Evolutionary conservation across 768 basidiomycete species (phyloP).

Genomic region (Boletellus sp.): DNA sequence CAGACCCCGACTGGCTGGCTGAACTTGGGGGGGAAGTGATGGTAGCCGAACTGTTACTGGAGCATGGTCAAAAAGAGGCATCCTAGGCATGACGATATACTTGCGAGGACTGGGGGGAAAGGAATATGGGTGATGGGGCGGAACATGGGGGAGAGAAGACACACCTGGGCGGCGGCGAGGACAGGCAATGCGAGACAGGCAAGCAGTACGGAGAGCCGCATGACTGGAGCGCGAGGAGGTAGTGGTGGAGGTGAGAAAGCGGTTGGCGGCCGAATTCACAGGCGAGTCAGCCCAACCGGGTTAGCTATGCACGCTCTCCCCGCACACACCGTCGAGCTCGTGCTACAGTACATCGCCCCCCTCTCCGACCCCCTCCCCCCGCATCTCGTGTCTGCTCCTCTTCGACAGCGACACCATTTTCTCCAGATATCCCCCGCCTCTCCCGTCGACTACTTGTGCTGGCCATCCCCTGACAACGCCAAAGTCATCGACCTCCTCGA

Average conservation of each 20-base stretch:
- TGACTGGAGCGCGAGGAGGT: slow-evolving; percentile 6
- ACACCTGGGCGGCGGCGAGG: slow-evolving; percentile 33
- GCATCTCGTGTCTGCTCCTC: slow-evolving; percentile 55
- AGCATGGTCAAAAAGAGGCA: slow-evolving; percentile 39
- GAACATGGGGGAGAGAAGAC: neutral
- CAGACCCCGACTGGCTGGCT: slow-evolving; percentile 19
- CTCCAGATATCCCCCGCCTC: slow-evolving; percentile 50
- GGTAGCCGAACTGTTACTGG: slow-evolving; percentile 40
- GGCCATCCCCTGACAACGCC: slow-evolving; percentile 47
- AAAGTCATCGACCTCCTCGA: slow-evolving; percentile 45
- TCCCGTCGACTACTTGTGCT: slow-evolving; percentile 57
- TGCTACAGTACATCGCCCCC: slow-evolving; percentile 58
- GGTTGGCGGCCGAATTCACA: slow-evolving; percentile 8
- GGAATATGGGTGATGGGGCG: slow-evolving; percentile 1
- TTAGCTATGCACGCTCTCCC: slow-evolving; percentile 34
- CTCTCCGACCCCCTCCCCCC: slow-evolving; percentile 51
- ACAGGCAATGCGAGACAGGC: slow-evolving; percentile 28
- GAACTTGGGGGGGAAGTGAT: slow-evolving; percentile 46
- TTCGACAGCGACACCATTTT: slow-evolving; percentile 64
- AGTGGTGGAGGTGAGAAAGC: slow-evolving; percentile 4
- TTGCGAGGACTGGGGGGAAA: slow-evolving; percentile 37
- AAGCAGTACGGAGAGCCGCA: slow-evolving; percentile 32
- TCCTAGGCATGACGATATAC: slow-evolving; percentile 23
- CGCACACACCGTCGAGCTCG: slow-evolving; percentile 39
- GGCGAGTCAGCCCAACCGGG: slow-evolving; percentile 4